These are phyloP conservation scores for Fusarium brachygibbosum DNA, from an alignment of 2,329 filamentous ascomycete genomes.

Conservation along the genomic window DNA sequence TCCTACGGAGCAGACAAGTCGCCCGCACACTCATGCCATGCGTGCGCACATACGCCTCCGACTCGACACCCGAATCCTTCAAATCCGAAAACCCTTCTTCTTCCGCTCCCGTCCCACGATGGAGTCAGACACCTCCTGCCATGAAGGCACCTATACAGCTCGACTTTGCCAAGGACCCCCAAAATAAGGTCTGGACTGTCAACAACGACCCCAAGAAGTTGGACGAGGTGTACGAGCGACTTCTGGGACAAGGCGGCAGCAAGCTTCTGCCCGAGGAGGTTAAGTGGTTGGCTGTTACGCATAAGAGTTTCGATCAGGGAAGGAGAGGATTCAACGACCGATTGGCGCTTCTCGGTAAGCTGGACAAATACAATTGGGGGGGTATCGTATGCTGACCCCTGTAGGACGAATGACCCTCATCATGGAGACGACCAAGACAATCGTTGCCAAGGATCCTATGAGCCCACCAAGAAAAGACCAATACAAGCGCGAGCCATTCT, in stretches of 20 bases:
- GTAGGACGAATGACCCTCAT: constrained; percentile 55
- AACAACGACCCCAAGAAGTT: constrained; percentile 82
- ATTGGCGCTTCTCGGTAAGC: constrained; percentile 85
- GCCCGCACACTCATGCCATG: constrained; percentile 43
- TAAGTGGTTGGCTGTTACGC: constrained; percentile 96
- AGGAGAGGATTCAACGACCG: constrained; percentile 94
- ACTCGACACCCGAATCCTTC: constrained; percentile 49
- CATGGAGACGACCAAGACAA: constrained; percentile 57
- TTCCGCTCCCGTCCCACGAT: constrained; percentile 65
- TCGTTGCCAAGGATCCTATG: constrained; percentile 53
- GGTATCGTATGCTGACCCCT: constrained; percentile 25
- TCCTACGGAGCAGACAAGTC: constrained; percentile 47
- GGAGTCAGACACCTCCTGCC: constrained; percentile 76
- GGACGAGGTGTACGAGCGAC: constrained; percentile 80
- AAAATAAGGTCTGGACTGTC: constrained; percentile 71
- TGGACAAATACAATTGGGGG: neutral
- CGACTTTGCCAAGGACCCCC: constrained; percentile 68
- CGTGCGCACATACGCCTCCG: constrained; percentile 51
- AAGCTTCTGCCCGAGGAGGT: constrained; percentile 86
- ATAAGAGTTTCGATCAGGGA: constrained; percentile 98
- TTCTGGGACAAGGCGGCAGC: constrained; percentile 81
- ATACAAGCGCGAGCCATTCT: constrained; percentile 73
- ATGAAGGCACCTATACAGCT: constrained; percentile 79
- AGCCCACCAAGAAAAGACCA: constrained; percentile 53
- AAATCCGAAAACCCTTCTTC: constrained; percentile 31